Base-by-base conservation (phyloP, 2,329 filamentous ascomycete genomes). In the Fusarium ramigenum region DNA sequence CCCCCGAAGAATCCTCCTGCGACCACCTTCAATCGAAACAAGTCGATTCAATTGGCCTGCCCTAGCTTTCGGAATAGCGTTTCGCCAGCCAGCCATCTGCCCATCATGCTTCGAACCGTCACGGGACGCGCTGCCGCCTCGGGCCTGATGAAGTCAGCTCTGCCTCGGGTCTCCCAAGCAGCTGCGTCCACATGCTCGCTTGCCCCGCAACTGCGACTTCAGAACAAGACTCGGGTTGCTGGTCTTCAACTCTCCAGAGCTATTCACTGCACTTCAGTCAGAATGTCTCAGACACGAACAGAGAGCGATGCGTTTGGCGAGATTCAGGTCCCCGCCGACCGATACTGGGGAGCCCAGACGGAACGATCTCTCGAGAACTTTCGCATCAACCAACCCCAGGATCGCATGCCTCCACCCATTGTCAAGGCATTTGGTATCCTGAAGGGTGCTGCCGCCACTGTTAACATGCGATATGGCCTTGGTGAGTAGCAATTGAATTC, bases 231-330 rank as follows among this genome's bases (percentile, higher is more conserved):
- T 42, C 28, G 59, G 36, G 44, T 63, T 34, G 60, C 63, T 56
- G 70, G 68, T 50, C 68, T 78, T 60, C 58, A 59, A 73, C 65
- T 78, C 69, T 73, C 69, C 64, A 70, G 73, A 70, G 63, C 73
- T 65, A 74, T 88, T 73, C 85, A 87, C 80, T 84, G 82, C 72
- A 85, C 85, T 60, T 78, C 85, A 43, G 64, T 77, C 75, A 87
- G 81, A 80, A 88, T 88, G 87, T 80, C 85, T 60, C 82, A 85
- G 73, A 93, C 91, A 75, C 91, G 96, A 85, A 94, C 92, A 80
- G 96, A 99, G 86, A 96, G 91, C 85, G 96, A 99, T 88, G 96
- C 96, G 84, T 98, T 98, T 87, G 96, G 96, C 85, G 95, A 97
- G 87, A 90, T 99, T 83, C 91, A 97, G 87, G 95, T 98, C 78